Percentiles rank a stretch among this genome's conserved stretches.
These are phyloP conservation scores for Dactylellina leptospora DNA, from an alignment of 2,329 filamentous ascomycete species.

Conservation along the genomic window DNA sequence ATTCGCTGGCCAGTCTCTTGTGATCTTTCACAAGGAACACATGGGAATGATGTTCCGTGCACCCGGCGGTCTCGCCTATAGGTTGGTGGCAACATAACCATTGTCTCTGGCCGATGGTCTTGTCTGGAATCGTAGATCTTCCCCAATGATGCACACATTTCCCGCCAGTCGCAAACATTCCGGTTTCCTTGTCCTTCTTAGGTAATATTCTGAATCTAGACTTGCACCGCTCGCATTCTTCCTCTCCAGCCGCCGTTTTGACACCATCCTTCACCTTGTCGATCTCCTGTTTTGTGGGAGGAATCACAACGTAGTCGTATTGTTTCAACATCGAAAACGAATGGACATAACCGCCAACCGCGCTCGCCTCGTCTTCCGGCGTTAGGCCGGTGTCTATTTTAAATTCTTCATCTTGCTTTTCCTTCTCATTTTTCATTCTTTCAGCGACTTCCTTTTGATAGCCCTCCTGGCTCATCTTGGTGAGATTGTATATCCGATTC, in stretches of 20 bases:
- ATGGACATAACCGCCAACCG: slow-evolving; percentile 72
- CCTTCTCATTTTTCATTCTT: slow-evolving; percentile 57
- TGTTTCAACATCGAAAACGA: slow-evolving; percentile 71
- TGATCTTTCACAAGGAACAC: slow-evolving; percentile 85
- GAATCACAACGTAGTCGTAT: slow-evolving; percentile 77
- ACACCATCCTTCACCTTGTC: slow-evolving; percentile 72
- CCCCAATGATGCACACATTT: slow-evolving; percentile 83
- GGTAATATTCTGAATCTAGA: slow-evolving; percentile 90
- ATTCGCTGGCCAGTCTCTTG: slow-evolving; percentile 77
- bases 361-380: slow-evolving; percentile 71
- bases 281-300: slow-evolving; percentile 74
- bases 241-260: slow-evolving; percentile 76
- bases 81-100: slow-evolving; percentile 82
- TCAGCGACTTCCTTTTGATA: slow-evolving; percentile 73
- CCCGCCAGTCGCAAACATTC: slow-evolving; percentile 77
- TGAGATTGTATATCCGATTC: slow-evolving; percentile 77
- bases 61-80: slow-evolving; percentile 77
- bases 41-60: slow-evolving; percentile 74
- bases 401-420: slow-evolving; percentile 55
- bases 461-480: slow-evolving; percentile 74
- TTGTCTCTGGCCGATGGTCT: slow-evolving; percentile 65
- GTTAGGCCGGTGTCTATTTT: slow-evolving; percentile 75
- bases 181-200: slow-evolving; percentile 77
- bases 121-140: slow-evolving; percentile 67
- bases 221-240: slow-evolving; percentile 86